Evolutionary conservation across 495 filamentous ascomycete genomes (phyloP), one percentile per base, ranked within the genome.

Genomic region (Lepidopterella palustris): DNA sequence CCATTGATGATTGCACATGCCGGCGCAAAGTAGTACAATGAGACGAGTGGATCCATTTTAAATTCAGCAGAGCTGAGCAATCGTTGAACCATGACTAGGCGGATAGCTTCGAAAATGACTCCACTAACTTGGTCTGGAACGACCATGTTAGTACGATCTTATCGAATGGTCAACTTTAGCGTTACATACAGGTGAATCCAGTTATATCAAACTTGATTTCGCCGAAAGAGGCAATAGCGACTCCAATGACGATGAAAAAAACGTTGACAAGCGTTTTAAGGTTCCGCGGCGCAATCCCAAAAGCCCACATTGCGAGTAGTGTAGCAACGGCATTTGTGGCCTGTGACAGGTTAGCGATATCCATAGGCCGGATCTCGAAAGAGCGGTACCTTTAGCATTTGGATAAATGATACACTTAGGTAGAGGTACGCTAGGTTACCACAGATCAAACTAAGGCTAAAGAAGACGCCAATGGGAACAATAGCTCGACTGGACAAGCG

Each of bases 11-110:
- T 78, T 54, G 91, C 89, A 76, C 91, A 97, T 63, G 92, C 85
- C 5, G 91, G 91, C 6, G 92, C 91, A 66, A 92, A 97, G 80
- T 97, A 96, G 82, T 96, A 97, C 9, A 97, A 82, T 5, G 92
- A 96, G 32, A 97, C 91, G 39, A 96, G 81, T 52, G 91, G 91
- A 73, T 97, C 91, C 91, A 97, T 97, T 85, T 95, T 96, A 82
- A 84, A 95, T 77, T 95, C 91, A 53, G 88, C 79, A 9, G 87
- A 89, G 81, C 85, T 91, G 56, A 97, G 83, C 48, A 97, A 79
- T 45, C 84, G 84, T 78, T 96, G 86, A 45, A 97, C 89, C 87
- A 97, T 85, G 73, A 90, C 89, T 64, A 97, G 81, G 67, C 91
- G 88, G 65, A 89, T 85, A 55, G 91, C 90, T 77, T 97, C 91